Conservation (phyloP, 2,329 filamentous ascomycete genomes). For the Ophiostoma sp. region DNA sequence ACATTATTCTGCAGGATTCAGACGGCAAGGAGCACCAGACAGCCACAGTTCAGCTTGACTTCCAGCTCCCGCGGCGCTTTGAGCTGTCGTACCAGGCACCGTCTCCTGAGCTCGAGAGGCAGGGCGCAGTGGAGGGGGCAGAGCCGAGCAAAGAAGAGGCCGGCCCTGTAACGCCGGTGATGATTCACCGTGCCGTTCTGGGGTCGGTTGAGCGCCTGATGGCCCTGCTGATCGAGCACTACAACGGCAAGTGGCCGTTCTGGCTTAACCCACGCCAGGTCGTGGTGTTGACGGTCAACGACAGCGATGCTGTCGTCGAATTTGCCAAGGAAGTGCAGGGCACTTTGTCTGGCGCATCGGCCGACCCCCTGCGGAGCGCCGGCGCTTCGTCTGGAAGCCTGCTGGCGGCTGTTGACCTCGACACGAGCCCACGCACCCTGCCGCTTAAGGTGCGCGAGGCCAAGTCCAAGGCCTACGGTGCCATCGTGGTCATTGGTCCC, state of each 20-base stretch:
- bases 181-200: constrained; percentile 79
- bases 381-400: constrained; percentile 39
- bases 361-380: neutral
- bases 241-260: constrained; percentile 75
- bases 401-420: constrained; percentile 61
- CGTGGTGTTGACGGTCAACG: constrained; percentile 67
- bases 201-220: constrained; percentile 81
- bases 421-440: constrained; percentile 57
- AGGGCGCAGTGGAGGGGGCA: constrained; percentile 34
- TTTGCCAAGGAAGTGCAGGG: constrained; percentile 46
- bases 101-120: constrained; percentile 55
- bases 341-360: constrained; percentile 42
- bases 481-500: constrained; percentile 67
- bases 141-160: constrained; percentile 45
- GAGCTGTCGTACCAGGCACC: constrained; percentile 68
- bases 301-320: constrained; percentile 47
- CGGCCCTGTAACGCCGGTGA: constrained; percentile 63
- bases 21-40: constrained; percentile 84
- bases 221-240: constrained; percentile 78
- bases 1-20: constrained; percentile 73
- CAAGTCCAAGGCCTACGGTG: constrained; percentile 64
- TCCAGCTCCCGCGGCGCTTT: constrained; percentile 80
- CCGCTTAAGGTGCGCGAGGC: constrained; percentile 67
- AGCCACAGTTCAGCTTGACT: constrained; percentile 83
- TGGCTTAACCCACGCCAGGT: constrained; percentile 81